Evolutionary conservation across 208 protist species (phyloP).

Genomic region (Crithidia thermophila): DNA sequence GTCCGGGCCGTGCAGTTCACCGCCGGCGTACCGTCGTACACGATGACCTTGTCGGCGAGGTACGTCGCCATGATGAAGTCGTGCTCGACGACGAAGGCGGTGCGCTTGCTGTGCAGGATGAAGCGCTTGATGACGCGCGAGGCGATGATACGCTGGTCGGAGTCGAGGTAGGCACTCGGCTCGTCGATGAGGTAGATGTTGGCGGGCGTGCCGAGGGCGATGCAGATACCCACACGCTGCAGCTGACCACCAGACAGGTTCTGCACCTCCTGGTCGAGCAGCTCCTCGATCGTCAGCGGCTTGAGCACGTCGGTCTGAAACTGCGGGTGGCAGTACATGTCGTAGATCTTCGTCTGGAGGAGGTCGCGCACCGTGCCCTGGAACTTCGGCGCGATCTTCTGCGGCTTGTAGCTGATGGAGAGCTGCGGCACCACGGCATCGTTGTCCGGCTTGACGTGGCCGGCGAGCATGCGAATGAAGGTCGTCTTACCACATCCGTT

Average conservation of each 20-base stretch:
- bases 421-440: constrained; percentile 94
- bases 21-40: constrained; percentile 98
- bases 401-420: constrained; percentile 99
- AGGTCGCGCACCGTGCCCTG: constrained; percentile 95
- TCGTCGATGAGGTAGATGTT: constrained; percentile 99
- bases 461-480: constrained; percentile 99
- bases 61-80: constrained; percentile 99
- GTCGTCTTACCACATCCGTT: constrained; percentile 99
- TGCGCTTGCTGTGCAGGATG: constrained; percentile 99
- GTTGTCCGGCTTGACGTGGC: constrained; percentile 92
- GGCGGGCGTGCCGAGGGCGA: constrained; percentile 98
- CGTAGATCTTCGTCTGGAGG: constrained; percentile 97
- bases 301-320: constrained; percentile 99
- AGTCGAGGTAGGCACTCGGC: constrained; percentile 99
- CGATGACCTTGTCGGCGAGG: constrained; percentile 99
- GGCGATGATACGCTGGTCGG: constrained; percentile 99
- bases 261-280: constrained; percentile 98
- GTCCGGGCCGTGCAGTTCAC: constrained; percentile 94
- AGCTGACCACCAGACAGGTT: constrained; percentile 99
- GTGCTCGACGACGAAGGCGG: constrained; percentile 99
- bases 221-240: constrained; percentile 99
- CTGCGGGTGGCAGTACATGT: constrained; percentile 97
- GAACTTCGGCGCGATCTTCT: constrained; percentile 99
- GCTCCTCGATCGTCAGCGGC: constrained; percentile 97
- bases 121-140: constrained; percentile 98